Evolutionary conservation across 371 early-diverging fungal species (phyloP).

Genomic region (Mortierella sp.): DNA sequence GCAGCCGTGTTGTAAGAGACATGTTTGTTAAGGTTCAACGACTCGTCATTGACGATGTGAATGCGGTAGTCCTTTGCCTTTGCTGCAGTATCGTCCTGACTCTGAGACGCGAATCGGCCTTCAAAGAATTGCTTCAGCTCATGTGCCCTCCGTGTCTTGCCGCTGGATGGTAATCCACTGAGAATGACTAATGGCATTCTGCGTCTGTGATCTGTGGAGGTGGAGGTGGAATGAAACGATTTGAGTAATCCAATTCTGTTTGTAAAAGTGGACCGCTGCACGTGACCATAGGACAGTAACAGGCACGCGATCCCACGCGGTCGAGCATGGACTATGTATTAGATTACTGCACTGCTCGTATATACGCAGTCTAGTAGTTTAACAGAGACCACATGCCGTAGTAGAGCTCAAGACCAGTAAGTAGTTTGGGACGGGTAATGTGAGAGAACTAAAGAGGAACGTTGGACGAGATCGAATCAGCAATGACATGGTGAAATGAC

Average conservation of each 20-base stretch:
- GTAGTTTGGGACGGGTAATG: too few relatives aligned
- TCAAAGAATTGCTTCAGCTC: constrained; percentile 77
- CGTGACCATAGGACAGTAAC: too few relatives aligned
- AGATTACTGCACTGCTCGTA: too few relatives aligned
- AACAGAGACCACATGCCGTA: neutral
- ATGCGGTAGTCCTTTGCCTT: constrained; percentile 62
- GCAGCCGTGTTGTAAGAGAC: constrained; percentile 57
- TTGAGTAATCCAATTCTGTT: too few relatives aligned
- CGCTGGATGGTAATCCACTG: constrained; percentile 90
- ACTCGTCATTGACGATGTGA: constrained; percentile 85
- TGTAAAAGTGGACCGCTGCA: too few relatives aligned
- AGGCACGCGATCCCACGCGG: too few relatives aligned
- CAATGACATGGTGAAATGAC: too few relatives aligned
- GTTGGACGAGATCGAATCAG: too few relatives aligned
- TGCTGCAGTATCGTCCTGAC: constrained; percentile 51
- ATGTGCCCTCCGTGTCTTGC: constrained; percentile 87
- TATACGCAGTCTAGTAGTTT: too few relatives aligned
- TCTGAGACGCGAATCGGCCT: constrained; percentile 26
- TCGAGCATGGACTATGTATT: too few relatives aligned
- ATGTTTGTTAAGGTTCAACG: constrained; percentile 62
- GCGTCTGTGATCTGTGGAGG: too few relatives aligned
- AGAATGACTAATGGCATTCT: constrained; percentile 93
- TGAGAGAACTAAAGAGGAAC: neutral
- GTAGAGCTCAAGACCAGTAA: too few relatives aligned
- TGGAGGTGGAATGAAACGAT: neutral